phyloP scores from a whole-genome alignment of 345 rosid genomes.

The Eucalyptus tenuipes region DNA sequence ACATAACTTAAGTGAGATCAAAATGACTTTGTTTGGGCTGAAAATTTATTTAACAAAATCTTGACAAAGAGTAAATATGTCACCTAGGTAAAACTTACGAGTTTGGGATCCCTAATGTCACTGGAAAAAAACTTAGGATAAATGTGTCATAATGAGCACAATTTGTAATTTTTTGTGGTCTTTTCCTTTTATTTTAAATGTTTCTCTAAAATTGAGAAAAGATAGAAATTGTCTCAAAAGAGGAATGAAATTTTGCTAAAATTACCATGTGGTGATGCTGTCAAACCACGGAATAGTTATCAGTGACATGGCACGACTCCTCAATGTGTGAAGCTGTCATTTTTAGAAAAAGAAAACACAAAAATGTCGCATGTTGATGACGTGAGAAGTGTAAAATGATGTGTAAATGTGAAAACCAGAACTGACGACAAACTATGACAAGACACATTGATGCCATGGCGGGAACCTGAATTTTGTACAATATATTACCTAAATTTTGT shows the following conservation, averaged over 20 bases:
- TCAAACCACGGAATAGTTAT: background rate
- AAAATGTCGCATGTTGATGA: background rate
- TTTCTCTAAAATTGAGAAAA: background rate
- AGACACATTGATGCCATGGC: background rate
- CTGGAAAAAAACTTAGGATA: too few species aligned
- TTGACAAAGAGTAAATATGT: too few species aligned
- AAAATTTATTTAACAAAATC: too few species aligned
- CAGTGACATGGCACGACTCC: background rate
- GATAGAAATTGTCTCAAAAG: background rate
- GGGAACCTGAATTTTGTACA: background rate
- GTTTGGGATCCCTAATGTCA: too few species aligned
- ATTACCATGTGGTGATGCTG: background rate
- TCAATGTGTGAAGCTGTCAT: background rate
- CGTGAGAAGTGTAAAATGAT: background rate
- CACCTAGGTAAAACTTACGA: too few species aligned
- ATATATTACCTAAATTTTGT: background rate
- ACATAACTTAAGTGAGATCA: too few species aligned
- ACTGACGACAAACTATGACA: background rate
- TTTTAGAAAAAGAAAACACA: background rate
- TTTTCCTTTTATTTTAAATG: too few species aligned
- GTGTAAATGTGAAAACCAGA: background rate
- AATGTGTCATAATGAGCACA: rapidly evolving
- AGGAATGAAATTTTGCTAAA: background rate
- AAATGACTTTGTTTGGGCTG: background rate
- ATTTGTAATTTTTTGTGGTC: too few species aligned